Percentiles rank a stretch among this genome's conserved stretches.
Evolutionary conservation across 2,329 filamentous ascomycete genomes (phyloP).

Genomic region (Hypoxylon sp.): DNA sequence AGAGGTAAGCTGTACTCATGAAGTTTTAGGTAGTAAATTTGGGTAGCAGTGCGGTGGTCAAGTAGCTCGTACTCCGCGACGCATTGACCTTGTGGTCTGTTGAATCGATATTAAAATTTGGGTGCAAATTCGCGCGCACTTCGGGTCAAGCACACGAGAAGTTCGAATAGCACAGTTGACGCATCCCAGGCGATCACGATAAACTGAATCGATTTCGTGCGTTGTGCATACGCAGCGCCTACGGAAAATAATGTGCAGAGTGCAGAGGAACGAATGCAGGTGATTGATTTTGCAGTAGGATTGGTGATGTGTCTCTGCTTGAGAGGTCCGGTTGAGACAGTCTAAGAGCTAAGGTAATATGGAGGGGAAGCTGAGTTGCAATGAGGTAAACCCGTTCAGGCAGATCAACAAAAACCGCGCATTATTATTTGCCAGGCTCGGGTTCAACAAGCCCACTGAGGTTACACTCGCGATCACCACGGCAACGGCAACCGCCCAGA

Average conservation of each 20-base stretch:
- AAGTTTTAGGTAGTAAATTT: conserved; percentile 15
- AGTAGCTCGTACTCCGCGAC: conserved; percentile 22
- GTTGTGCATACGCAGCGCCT: conserved; percentile 36
- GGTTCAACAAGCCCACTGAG: conserved; percentile 7
- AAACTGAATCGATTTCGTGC: conserved; percentile 36
- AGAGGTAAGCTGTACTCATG: conserved; percentile 35
- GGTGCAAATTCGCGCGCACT: conserved; percentile 18
- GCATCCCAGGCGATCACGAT: conserved; percentile 45
- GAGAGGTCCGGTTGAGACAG: conserved; percentile 44
- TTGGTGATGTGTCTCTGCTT: conserved; percentile 38
- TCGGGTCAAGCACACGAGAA: conserved; percentile 35
- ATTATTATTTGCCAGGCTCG: conserved; percentile 42
- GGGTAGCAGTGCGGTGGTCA: conserved; percentile 18
- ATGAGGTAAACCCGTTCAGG: conserved; percentile 35
- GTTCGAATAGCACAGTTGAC: conserved; percentile 28
- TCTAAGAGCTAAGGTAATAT: conserved; percentile 38
- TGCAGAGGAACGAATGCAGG: conserved; percentile 38
- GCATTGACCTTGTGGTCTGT: conserved; percentile 28
- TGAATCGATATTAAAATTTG: conserved; percentile 29
- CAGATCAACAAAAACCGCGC: conserved; percentile 50
- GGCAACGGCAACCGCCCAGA: conserved; percentile 50
- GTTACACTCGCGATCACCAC: conserved; percentile 44
- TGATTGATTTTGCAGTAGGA: conserved; percentile 36
- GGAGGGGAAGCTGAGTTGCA: conserved; percentile 47
- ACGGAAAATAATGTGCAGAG: conserved; percentile 26